Evolutionary conservation across 768 basidiomycete genomes (phyloP).

Genomic region (Boletus pseudo-olivaceus): DNA sequence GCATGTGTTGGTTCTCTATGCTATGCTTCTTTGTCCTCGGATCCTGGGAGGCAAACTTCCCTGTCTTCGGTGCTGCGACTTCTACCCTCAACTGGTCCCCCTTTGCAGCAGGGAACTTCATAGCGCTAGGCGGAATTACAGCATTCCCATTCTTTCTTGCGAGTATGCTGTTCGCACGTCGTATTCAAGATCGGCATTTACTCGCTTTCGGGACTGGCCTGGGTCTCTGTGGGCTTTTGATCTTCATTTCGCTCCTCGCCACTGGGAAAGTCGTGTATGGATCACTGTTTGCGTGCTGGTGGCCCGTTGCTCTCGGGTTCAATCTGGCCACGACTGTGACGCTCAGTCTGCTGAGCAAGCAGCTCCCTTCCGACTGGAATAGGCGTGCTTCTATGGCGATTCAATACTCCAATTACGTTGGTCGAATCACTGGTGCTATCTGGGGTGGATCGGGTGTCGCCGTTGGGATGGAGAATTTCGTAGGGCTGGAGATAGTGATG

Average conservation of each 20-base stretch:
- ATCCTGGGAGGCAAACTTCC: slow-evolving; percentile 67
- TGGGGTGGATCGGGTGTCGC: slow-evolving; percentile 61
- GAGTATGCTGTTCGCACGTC: slow-evolving; percentile 55
- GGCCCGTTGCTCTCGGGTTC: slow-evolving; percentile 63
- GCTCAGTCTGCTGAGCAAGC: slow-evolving; percentile 63
- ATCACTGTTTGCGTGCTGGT: slow-evolving; percentile 42
- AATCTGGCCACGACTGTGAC: slow-evolving; percentile 71
- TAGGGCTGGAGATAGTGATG: slow-evolving; percentile 57
- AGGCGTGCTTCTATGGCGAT: slow-evolving; percentile 51
- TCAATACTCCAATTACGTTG: slow-evolving; percentile 66
- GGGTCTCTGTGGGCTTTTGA: slow-evolving; percentile 50
- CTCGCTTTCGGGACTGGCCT: slow-evolving; percentile 50
- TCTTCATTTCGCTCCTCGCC: slow-evolving; percentile 46
- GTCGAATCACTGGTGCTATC: slow-evolving; percentile 62
- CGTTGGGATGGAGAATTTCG: slow-evolving; percentile 55
- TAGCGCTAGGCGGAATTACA: slow-evolving; percentile 60
- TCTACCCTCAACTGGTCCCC: slow-evolving; percentile 52
- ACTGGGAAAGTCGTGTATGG: slow-evolving; percentile 43
- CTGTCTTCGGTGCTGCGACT: slow-evolving; percentile 48
- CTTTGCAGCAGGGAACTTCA: slow-evolving; percentile 65
- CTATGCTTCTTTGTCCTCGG: slow-evolving; percentile 68
- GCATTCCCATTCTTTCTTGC: slow-evolving; percentile 65
- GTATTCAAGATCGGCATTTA: slow-evolving; percentile 57
- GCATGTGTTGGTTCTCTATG: slow-evolving; percentile 72
- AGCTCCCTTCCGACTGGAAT: slow-evolving; percentile 63